These are phyloP conservation scores for Volvox africanus DNA, from an alignment of 139 green algal species.

Conservation along the genomic window DNA sequence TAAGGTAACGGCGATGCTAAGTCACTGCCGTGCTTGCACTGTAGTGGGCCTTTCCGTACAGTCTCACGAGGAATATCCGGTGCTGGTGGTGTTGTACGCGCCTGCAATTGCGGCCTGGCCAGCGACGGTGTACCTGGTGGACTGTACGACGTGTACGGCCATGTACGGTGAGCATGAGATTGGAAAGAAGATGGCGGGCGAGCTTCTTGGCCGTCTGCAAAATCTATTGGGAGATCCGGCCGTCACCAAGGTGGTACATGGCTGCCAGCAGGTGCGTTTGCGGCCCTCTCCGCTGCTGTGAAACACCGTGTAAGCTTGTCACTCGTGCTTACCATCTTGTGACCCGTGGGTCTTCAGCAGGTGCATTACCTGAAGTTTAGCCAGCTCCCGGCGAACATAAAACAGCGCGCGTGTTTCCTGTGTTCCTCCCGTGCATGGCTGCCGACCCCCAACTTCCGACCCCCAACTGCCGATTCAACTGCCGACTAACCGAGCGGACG, in stretches of 20 bases:
- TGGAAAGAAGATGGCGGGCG: background rate
- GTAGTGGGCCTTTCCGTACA: constrained; percentile 17
- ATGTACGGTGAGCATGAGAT: background rate
- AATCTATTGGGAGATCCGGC: background rate
- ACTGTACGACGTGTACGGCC: background rate
- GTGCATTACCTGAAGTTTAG: too few species aligned
- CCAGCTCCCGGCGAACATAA: too few species aligned
- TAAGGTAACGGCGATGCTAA: constrained; percentile 72
- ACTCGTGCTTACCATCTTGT: too few species aligned
- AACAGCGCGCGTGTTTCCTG: too few species aligned
- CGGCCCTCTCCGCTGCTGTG: too few species aligned
- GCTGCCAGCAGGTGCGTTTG: background rate
- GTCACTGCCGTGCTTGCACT: background rate
- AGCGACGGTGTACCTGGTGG: constrained; percentile 16
- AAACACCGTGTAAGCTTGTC: too few species aligned
- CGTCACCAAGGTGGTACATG: constrained; percentile 39
- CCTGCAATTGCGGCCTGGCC: background rate
- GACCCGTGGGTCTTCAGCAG: too few species aligned
- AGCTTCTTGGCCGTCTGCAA: background rate
- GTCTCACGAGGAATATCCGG: background rate
- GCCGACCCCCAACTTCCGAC: too few species aligned
- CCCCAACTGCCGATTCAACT: too few species aligned
- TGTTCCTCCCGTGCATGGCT: too few species aligned
- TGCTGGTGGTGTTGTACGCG: constrained; percentile 24
- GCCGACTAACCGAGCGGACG: too few species aligned